Percentiles rank a stretch among this genome's conserved stretches.
Evolutionary conservation across 2,329 filamentous ascomycete species (phyloP).

Genomic region (Sporothrix dimorphospora): DNA sequence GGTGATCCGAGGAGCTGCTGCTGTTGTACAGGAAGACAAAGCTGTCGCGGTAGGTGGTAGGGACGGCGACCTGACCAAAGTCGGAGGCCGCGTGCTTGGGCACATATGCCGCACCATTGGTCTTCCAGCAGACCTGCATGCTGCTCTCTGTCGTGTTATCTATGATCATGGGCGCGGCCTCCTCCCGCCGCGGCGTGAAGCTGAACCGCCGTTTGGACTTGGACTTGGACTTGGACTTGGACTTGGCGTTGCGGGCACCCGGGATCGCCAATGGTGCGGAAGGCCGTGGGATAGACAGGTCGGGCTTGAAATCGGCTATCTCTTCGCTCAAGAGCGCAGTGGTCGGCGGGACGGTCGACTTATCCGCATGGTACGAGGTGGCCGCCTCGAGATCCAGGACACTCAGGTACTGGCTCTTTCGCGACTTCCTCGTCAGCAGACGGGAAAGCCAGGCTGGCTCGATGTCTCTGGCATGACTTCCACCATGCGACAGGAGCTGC

Average conservation of each 20-base stretch:
- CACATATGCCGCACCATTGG: constrained; percentile 20
- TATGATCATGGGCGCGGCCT: too few relatives aligned
- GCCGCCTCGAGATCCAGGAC: neutral
- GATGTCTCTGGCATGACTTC: neutral
- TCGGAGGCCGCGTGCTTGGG: constrained; percentile 31
- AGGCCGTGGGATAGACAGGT: neutral
- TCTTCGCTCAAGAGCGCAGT: neutral
- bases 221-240: neutral
- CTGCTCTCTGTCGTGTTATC: neutral
- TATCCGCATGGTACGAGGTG: neutral
- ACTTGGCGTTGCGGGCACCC: neutral
- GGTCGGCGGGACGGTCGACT: neutral
- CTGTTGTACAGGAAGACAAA: neutral
- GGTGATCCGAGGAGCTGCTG: neutral
- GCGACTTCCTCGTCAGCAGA: constrained; percentile 3
- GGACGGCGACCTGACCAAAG: constrained; percentile 25
- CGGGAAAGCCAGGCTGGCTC: constrained; percentile 18
- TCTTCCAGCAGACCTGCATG: neutral
- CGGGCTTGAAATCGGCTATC: neutral
- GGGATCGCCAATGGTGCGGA: neutral
- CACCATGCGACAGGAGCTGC: neutral
- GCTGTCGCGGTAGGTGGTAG: constrained; percentile 27
- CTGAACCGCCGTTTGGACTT: constrained; percentile 10
- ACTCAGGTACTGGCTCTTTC: neutral
- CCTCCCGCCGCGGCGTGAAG: neutral